These are phyloP conservation scores for Rosa chinensis DNA, from an alignment of 306 rosid genomes.

Conservation along the genomic window DNA sequence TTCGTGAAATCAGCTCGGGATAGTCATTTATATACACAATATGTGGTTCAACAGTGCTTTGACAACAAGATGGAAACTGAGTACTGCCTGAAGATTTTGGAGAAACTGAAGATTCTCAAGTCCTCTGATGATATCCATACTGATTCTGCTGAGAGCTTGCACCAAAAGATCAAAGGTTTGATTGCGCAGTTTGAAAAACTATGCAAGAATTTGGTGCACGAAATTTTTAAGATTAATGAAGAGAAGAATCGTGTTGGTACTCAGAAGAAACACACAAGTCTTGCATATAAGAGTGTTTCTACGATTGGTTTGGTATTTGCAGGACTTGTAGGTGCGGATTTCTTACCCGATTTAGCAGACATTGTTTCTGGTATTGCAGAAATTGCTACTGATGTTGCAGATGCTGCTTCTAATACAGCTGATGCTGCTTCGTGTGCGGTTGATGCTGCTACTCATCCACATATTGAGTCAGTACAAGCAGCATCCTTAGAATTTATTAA, in stretches of 20 bases:
- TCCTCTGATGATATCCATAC: not conserved
- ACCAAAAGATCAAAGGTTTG: not conserved
- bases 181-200: not conserved
- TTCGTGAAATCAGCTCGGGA: not conserved
- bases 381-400: not conserved
- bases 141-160: not conserved
- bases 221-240: not conserved
- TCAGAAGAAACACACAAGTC: not conserved
- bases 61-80: not conserved
- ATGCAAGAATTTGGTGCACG: not conserved
- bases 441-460: not conserved
- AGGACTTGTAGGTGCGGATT: not conserved
- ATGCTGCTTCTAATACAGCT: not conserved
- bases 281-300: not conserved
- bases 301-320: not conserved
- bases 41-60: not conserved
- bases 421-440: not conserved
- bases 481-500: not conserved
- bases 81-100: not conserved
- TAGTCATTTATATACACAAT: not conserved
- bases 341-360: not conserved
- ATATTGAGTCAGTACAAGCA: not conserved
- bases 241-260: not conserved
- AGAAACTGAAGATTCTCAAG: not conserved
- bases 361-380: not conserved